Evolutionary conservation across 805 yeast species (phyloP).

Genomic region (Kazachstania taianensis): DNA sequence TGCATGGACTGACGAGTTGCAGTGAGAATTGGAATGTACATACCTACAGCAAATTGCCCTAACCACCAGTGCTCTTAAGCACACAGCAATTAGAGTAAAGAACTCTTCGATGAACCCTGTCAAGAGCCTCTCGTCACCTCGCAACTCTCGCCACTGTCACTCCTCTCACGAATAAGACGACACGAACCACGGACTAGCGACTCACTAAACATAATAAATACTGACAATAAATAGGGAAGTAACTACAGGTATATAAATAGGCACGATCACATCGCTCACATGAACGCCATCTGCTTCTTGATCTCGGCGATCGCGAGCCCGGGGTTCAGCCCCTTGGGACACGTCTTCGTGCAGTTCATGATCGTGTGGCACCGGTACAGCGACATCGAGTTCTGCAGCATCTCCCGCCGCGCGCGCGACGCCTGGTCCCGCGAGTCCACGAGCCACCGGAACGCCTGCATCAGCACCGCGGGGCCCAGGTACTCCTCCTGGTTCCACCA

Average conservation of each 20-base stretch:
- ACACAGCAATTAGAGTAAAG: too few species aligned
- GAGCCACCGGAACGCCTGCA: constrained; percentile 99
- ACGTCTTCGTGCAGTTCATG: constrained; percentile 96
- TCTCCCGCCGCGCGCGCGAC: constrained; percentile 63
- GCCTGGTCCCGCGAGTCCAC: constrained; percentile 96
- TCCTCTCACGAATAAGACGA: too few species aligned
- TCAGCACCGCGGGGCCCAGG: constrained; percentile 95
- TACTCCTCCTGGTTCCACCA: constrained; percentile 99
- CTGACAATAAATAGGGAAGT: too few species aligned
- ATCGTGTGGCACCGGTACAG: constrained; percentile 98
- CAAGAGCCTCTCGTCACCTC: too few species aligned
- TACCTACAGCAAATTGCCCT: too few species aligned
- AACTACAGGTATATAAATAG: constrained; percentile 5
- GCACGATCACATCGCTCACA: constrained; percentile 1
- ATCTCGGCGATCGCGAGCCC: constrained; percentile 96
- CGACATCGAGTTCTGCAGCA: constrained; percentile 95
- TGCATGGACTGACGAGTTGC: too few species aligned
- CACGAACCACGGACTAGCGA: not conserved
- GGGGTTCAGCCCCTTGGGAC: constrained; percentile 98
- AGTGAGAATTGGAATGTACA: too few species aligned
- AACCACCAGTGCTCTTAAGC: too few species aligned
- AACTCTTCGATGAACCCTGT: too few species aligned
- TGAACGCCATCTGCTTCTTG: constrained; percentile 80
- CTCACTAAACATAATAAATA: not conserved
- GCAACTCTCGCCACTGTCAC: too few species aligned